These are phyloP conservation scores for Plectosphaerella cucumerina DNA, from an alignment of 2,329 filamentous ascomycete species.

Conservation along the genomic window DNA sequence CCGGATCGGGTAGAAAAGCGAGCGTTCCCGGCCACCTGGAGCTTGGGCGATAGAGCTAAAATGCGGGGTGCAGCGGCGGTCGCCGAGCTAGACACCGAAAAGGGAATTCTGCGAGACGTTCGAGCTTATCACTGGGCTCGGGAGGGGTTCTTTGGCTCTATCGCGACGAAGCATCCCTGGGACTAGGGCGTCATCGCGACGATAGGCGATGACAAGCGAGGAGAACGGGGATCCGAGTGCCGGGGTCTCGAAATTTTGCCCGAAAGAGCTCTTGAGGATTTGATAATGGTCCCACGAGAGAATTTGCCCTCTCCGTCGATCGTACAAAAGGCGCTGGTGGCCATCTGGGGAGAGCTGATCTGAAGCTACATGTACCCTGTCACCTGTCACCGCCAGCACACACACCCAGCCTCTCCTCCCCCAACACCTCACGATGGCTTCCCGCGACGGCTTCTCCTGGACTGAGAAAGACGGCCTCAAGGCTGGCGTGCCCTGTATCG, in stretches of 20 bases:
- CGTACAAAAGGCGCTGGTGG: background rate
- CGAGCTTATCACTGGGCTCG: background rate
- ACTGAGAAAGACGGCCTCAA: constrained; percentile 21
- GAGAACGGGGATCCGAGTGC: no score
- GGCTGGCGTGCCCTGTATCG: constrained; percentile 23
- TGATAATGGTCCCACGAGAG: no score
- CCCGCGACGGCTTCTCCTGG: constrained; percentile 25
- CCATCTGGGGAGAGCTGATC: background rate
- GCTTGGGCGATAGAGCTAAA: constrained; percentile 3
- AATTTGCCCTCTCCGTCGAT: background rate
- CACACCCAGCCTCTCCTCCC: background rate
- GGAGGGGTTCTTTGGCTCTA: no score
- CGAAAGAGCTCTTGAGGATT: no score
- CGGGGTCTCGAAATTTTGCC: no score
- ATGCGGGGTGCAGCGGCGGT: background rate
- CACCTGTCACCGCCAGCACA: background rate
- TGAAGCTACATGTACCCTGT: no score
- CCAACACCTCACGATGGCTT: constrained; percentile 15
- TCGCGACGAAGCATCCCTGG: no score
- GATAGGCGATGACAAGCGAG: no score
- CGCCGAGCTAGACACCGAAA: background rate
- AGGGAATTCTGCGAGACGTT: background rate
- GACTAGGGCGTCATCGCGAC: no score
- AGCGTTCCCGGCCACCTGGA: background rate
- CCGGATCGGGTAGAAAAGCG: background rate